Evolutionary conservation across 176 grass and related monocot genomes (phyloP).

Genomic region (Themeda triandra): DNA sequence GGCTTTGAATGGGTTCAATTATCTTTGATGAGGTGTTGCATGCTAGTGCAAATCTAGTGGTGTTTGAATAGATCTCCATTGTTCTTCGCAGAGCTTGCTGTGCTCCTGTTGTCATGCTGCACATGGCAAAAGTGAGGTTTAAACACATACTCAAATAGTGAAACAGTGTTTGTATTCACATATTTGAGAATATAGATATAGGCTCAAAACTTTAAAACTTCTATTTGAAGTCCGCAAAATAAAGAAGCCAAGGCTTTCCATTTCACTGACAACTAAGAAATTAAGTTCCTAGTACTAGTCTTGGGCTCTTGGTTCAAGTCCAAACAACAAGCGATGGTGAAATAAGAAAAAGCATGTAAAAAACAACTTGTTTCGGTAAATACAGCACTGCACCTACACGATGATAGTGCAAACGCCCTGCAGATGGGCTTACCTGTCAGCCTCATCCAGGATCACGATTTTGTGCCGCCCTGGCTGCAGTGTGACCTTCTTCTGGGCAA

Average conservation of each 20-base stretch:
- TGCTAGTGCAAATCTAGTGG: constrained; percentile 87
- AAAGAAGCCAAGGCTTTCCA: neutral
- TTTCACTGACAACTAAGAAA: neutral
- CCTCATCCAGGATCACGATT: constrained; percentile 91
- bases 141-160: neutral
- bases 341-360: neutral
- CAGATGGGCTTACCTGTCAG: constrained; percentile 67
- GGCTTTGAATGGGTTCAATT: constrained; percentile 98
- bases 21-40: constrained; percentile 99
- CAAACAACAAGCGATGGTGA: neutral
- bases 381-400: neutral
- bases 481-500: constrained; percentile 96
- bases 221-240: neutral
- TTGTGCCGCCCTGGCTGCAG: constrained; percentile 82
- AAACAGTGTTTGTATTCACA: neutral
- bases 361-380: neutral
- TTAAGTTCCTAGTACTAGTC: neutral
- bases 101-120: constrained; percentile 93
- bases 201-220: neutral
- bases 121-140: constrained; percentile 15
- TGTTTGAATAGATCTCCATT: constrained; percentile 99
- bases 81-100: constrained; percentile 94
- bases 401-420: neutral
- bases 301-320: neutral
- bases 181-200: neutral